Evolutionary conservation across 2,329 filamentous ascomycete species (phyloP).

Genomic region (Aspergillus versicolor): DNA sequence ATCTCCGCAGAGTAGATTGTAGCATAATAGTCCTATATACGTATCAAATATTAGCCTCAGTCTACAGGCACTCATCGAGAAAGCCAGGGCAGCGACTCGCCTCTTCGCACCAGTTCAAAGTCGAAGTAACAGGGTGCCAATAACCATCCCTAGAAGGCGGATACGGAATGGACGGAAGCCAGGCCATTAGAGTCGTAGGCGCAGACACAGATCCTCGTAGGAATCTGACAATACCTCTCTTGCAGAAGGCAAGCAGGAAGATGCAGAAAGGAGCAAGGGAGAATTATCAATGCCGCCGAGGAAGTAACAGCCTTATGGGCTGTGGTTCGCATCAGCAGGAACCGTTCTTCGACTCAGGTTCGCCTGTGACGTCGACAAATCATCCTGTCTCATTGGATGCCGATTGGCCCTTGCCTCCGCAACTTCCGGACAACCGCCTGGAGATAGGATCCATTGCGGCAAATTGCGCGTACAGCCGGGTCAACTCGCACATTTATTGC

Average conservation of each 20-base stretch:
- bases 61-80: not conserved
- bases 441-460: no score
- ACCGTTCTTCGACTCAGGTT: not conserved
- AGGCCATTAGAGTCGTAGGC: constrained; percentile 25
- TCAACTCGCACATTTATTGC: no score
- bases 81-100: constrained; percentile 38
- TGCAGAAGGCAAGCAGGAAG: not conserved
- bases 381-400: not conserved
- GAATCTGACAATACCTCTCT: not conserved
- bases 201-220: constrained; percentile 10
- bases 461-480: no score
- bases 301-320: not conserved
- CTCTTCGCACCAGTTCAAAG: constrained; percentile 79
- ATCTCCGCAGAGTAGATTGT: constrained; percentile 75
- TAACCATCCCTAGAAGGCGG: constrained; percentile 56
- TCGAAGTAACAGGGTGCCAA: constrained; percentile 70
- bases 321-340: constrained; percentile 5
- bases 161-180: constrained; percentile 37
- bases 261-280: not conserved
- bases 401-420: constrained; percentile 6
- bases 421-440: not conserved
- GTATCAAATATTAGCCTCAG: constrained; percentile 5
- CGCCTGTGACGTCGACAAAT: constrained; percentile 10
- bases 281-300: not conserved
- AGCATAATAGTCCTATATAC: constrained; percentile 67